Evolutionary conservation across 805 yeast genomes (phyloP), one percentile per base, ranked within the genome.

Genomic region (Metschnikowia vanudenii): DNA sequence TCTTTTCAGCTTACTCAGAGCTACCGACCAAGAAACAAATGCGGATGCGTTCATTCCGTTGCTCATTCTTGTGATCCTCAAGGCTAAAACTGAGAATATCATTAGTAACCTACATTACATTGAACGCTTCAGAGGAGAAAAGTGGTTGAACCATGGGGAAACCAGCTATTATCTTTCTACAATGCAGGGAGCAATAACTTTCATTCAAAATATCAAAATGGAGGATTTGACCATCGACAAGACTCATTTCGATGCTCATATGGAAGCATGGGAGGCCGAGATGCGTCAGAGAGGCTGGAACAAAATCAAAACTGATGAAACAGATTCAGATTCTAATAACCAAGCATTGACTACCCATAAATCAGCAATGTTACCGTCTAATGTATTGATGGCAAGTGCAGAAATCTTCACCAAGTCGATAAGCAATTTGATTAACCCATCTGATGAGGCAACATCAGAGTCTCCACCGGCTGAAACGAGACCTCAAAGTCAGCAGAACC

Each of bases 21-120:
- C 82, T 50, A 75, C 81, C 44, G 85, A 82, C 48, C 70, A 73
- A 41, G 92, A 87, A 55, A 69, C 76, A 8, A 91, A 90, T 55
- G 99, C 99, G 0, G 99, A 94, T 66, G 81, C 87, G 32, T 94
- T 94, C 64, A 77, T 94, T n/a, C 99, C 99, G 0, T 63, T 92
- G 35, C 69, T 94, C 43, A 89, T 94, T 20, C 84, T 82, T 55
- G 85, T 92, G 10, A 78, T 91, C 1, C 63, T 92, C 38, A 83
- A 82, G 55, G 81, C 92, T 1, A 79, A 80, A 46, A 81, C 89
- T 1, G 69, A 68, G 33, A 68, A 81, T 54, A 65, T 94, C n/a
- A 75, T 80, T 13, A 87, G 96, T 9, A 92, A 92, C 60, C 66
- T 91, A 49, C 80, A 79, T 49, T 94, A 89, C 64, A 88, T 94